A percentile compares a stretch with the other conserved stretches of the same genome.
Evolutionary conservation across 2,329 filamentous ascomycete species (phyloP).

Genomic region (Shiraia bambusicola): DNA sequence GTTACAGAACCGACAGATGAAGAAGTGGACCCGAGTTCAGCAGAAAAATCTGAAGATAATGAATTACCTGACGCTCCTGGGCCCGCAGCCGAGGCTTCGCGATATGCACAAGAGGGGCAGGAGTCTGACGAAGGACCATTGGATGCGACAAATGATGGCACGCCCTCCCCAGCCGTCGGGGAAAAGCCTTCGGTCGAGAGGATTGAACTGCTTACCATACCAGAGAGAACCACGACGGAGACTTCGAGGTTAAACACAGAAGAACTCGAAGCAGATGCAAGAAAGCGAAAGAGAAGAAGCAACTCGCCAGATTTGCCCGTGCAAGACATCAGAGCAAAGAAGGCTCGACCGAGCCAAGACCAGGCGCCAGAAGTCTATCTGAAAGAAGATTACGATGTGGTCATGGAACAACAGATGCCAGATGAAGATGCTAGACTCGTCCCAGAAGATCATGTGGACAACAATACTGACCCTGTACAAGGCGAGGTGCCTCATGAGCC

Average conservation of each 20-base stretch:
- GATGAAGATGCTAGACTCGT: slow-evolving; percentile 19
- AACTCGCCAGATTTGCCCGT: slow-evolving; percentile 38
- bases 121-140: slow-evolving; percentile 7
- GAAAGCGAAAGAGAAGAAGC: slow-evolving; percentile 48
- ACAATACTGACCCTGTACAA: slow-evolving; percentile 5
- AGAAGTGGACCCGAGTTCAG: slow-evolving; percentile 9
- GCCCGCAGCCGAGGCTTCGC: slow-evolving; percentile 26
- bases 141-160: slow-evolving; percentile 7
- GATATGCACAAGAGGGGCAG: slow-evolving; percentile 9
- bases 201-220: slow-evolving; percentile 27
- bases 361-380: slow-evolving; percentile 30
- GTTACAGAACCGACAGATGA: slow-evolving; percentile 20
- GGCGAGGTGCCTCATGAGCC: slow-evolving; percentile 5
- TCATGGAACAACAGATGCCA: slow-evolving; percentile 31
- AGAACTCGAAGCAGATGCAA: slow-evolving; percentile 41
- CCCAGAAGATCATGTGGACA: slow-evolving; percentile 4
- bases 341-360: slow-evolving; percentile 43
- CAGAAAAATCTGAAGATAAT: slow-evolving; percentile 6
- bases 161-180: slow-evolving; percentile 23
- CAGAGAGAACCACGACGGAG: slow-evolving; percentile 32
- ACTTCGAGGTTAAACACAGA: slow-evolving; percentile 40
- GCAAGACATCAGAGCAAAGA: slow-evolving; percentile 47
- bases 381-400: slow-evolving; percentile 34
- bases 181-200: slow-evolving; percentile 39
- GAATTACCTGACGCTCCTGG: slow-evolving; percentile 22